These are phyloP conservation scores for Calonectria hongkongensis DNA, from an alignment of 2,329 filamentous ascomycete species.

Conservation along the genomic window DNA sequence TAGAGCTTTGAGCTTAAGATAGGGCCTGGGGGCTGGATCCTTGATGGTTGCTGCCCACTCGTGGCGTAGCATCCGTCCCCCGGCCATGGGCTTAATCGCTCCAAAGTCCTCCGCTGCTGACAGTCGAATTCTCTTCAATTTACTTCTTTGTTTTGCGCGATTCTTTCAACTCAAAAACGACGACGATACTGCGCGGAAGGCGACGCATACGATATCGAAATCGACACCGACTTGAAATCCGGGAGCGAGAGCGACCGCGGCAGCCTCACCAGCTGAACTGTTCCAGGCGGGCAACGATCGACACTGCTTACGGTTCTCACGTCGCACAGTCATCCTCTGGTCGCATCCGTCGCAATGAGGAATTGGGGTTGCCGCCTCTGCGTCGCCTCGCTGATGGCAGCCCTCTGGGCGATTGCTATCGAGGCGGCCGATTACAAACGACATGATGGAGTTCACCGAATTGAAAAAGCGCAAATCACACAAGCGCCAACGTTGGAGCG, in stretches of 20 bases:
- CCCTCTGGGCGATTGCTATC: slow-evolving; percentile 46
- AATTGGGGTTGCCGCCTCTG: slow-evolving; percentile 49
- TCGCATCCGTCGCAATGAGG: slow-evolving; percentile 46
- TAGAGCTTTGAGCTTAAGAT: slow-evolving; percentile 39
- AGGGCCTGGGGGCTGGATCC: slow-evolving; percentile 37
- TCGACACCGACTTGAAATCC: neutral
- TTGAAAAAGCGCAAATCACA: slow-evolving; percentile 55
- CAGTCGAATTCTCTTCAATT: slow-evolving; percentile 41
- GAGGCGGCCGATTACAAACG: slow-evolving; percentile 55
- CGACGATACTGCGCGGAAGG: neutral
- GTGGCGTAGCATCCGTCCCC: slow-evolving; percentile 54
- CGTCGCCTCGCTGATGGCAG: slow-evolving; percentile 45
- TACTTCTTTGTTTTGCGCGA: slow-evolving; percentile 38
- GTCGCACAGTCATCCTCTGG: slow-evolving; percentile 40
- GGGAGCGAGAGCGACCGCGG: neutral
- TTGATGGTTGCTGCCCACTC: slow-evolving; percentile 50
- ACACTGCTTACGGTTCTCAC: slow-evolving; percentile 27
- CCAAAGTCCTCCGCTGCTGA: slow-evolving; percentile 55
- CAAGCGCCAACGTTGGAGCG: slow-evolving; percentile 43
- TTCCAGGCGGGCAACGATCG: slow-evolving; percentile 26
- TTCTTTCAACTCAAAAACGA: neutral
- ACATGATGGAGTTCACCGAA: slow-evolving; percentile 57
- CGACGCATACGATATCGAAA: neutral
- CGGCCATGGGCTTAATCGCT: slow-evolving; percentile 42
- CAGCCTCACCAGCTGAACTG: slow-evolving; percentile 14